Evolutionary conservation across 139 green algal species (phyloP), one percentile per base, ranked within the genome.

Genomic region (Chlamydomonas sphaeroides): DNA sequence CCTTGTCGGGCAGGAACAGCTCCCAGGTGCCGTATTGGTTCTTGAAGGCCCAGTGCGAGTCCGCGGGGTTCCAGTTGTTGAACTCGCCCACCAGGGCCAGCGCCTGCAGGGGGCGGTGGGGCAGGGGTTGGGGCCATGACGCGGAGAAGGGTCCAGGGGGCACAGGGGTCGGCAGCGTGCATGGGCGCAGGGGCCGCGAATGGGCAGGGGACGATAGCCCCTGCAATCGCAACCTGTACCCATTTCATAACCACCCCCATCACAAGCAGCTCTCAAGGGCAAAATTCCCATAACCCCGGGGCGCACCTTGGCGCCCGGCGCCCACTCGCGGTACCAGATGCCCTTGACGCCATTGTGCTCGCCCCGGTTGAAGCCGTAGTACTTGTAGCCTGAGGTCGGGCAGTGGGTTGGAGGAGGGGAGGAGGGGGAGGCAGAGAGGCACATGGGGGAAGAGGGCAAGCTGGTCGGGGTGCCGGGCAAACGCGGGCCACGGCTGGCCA

Each of bases 41-140:
- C 87, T 95, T 95, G 67, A 92, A 78, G 1, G 92, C 94, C 96
- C 96, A 98, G 89, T 98, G 93, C n/a, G 90, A 73, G 21, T 89
- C 71, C 36, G 85, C 66, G 26, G 95, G 90, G 21, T 93, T 89
- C 97, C 97, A 99, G 88, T 93, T 89, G 89, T 99, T 99, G 95
- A 98, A 99, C 62, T 98, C 95, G 5, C 97, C 97, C 42, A 99
- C 90, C 42, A 99, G 93, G 8, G 93, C 91, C 23, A 98, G 56
- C 2, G 94, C 91, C 87, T 90, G 59, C n/a, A 75, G 6, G n/a
- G 45, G 45, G 45, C 45, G 45, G 45, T 10, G 45, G 45, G n/a
- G 21, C 56, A 63, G 18, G 18, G 21, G 21, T 8, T 20, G 56
- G 56, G n/a, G n/a, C n/a, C n/a, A n/a, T n/a, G n/a, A n/a, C n/a